Conservation (phyloP, 1,139 yeast genomes). For the Schwanniomyces etchellsii region DNA sequence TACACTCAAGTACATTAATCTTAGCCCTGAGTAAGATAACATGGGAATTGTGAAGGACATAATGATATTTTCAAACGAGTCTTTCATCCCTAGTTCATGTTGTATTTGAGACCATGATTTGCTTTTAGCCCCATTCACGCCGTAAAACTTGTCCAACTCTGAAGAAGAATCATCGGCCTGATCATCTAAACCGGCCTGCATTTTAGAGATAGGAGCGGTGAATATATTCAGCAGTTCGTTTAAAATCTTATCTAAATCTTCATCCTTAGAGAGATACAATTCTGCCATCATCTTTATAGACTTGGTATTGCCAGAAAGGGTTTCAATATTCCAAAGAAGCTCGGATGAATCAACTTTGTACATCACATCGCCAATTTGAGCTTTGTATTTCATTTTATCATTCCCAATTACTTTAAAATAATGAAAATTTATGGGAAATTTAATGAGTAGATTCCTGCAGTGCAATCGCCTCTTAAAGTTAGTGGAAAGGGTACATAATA, state of each 20-base stretch:
- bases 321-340: constrained; percentile 55
- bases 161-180: constrained; percentile 10
- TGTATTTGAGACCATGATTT: constrained; percentile 19
- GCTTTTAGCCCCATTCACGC: constrained; percentile 31
- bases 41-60: constrained; percentile 35
- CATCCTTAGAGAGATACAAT: constrained; percentile 13
- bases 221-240: no score
- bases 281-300: constrained; percentile 43
- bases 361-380: constrained; percentile 38
- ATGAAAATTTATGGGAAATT: constrained; percentile 32
- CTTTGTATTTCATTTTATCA: constrained; percentile 33
- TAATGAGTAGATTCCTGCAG: constrained; percentile 25
- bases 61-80: constrained; percentile 22
- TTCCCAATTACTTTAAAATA: constrained; percentile 31
- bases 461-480: constrained; percentile 32
- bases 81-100: constrained; percentile 7
- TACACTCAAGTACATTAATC: constrained; percentile 33
- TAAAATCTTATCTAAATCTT: no score
- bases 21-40: constrained; percentile 40
- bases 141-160: constrained; percentile 37
- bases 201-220: not conserved
- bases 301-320: constrained; percentile 45
- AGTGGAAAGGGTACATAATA: constrained; percentile 30
- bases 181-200: not conserved
- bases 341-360: constrained; percentile 43